phyloP scores from a whole-genome alignment of 305 asterid genomes.

The Nicotiana rustica region DNA sequence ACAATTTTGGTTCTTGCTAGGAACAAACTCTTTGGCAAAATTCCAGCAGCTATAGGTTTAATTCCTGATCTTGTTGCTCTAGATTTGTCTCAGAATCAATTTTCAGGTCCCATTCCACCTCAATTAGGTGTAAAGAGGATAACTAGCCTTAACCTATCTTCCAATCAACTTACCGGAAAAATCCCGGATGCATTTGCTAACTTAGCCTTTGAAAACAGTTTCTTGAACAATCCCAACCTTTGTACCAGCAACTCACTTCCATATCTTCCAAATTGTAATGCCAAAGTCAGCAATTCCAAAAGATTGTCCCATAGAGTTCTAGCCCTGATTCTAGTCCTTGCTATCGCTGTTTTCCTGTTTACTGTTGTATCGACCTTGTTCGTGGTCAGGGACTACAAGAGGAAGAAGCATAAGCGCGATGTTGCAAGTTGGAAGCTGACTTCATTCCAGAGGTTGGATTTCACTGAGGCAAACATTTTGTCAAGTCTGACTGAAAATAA shows the following conservation, averaged over 20 bases:
- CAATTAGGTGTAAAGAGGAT: constrained; percentile 63
- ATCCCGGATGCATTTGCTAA: constrained; percentile 77
- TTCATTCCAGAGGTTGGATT: constrained; percentile 83
- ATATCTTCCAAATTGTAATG: constrained; percentile 55
- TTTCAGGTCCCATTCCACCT: constrained; percentile 77
- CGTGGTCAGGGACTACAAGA: constrained; percentile 58
- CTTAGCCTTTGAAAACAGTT: constrained; percentile 73
- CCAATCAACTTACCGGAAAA: constrained; percentile 67
- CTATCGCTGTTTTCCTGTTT: constrained; percentile 47
- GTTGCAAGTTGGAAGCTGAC: constrained; percentile 76
- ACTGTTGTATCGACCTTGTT: constrained; percentile 43
- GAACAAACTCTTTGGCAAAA: constrained; percentile 66
- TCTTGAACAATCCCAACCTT: constrained; percentile 65
- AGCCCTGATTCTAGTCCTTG: constrained; percentile 59
- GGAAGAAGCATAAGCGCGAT: constrained; percentile 64
- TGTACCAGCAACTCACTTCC: constrained; percentile 55
- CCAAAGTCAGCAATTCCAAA: constrained; percentile 39
- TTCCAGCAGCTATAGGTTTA: constrained; percentile 57
- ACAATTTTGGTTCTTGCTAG: constrained; percentile 57
- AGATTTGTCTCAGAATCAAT: constrained; percentile 70
- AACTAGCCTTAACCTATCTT: constrained; percentile 72
- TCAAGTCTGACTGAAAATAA: constrained; percentile 65
- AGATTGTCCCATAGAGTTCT: constrained; percentile 52
- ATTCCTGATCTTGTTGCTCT: constrained; percentile 72
- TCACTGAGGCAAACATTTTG: constrained; percentile 67